phyloP scores from a whole-genome alignment of 257 asterid genomes.

The Henckelia pumila region DNA sequence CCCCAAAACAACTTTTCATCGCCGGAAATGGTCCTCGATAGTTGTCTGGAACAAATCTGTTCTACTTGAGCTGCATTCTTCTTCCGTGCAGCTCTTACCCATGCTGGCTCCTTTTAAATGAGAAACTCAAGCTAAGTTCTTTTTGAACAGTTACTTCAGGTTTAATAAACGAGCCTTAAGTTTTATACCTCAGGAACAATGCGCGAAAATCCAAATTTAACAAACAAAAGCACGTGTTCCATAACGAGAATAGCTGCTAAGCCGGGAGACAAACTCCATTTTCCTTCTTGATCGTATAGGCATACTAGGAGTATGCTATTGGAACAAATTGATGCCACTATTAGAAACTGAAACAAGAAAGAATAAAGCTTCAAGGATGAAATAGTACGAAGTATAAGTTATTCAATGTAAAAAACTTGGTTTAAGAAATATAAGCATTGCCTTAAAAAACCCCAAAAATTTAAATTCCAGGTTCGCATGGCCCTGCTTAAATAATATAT shows the following conservation, averaged over 20 bases:
- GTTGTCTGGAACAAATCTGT: conserved; percentile 67
- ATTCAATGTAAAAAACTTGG: not conserved
- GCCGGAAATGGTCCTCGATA: conserved; percentile 66
- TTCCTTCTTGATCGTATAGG: conserved; percentile 76
- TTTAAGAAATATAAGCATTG: too few relatives aligned
- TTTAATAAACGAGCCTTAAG: not conserved
- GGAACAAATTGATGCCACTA: conserved; percentile 86
- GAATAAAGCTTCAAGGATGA: not conserved
- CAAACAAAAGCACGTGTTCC: conserved; percentile 79
- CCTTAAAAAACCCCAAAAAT: too few relatives aligned
- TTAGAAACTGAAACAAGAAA: conserved; percentile 63
- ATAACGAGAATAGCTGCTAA: conserved; percentile 81
- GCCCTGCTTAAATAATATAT: not conserved
- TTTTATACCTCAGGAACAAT: not conserved
- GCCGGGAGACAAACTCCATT: conserved; percentile 87
- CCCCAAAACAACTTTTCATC: conserved; percentile 41
- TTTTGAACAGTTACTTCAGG: not conserved
- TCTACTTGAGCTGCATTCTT: conserved; percentile 78
- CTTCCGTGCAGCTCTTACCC: conserved; percentile 83
- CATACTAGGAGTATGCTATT: conserved; percentile 80
- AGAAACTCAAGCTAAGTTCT: conserved; percentile 1
- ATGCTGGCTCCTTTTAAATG: conserved; percentile 70
- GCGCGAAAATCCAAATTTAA: not conserved
- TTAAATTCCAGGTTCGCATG: not conserved
- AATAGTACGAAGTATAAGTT: not conserved